Evolutionary conservation across 1,284 basidiomycete species (phyloP).

Genomic region (Phaffia rhodozyma): DNA sequence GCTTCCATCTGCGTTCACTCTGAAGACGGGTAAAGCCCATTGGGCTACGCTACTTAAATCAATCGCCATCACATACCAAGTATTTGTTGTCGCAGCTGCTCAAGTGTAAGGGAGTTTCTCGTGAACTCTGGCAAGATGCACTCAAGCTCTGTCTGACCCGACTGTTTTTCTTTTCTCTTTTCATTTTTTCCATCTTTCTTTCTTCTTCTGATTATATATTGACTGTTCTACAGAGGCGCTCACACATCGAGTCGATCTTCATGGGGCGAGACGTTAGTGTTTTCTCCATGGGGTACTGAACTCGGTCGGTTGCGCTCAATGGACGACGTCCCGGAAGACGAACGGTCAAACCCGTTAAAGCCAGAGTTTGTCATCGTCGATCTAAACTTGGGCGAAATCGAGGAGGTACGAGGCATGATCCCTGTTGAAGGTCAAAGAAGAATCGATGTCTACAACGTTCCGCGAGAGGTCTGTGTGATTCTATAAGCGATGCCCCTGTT

Average conservation of each 20-base stretch:
- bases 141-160: too few species aligned
- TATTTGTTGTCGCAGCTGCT: conserved; percentile 31
- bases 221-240: not conserved
- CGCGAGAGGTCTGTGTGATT: too few species aligned
- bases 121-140: too few species aligned
- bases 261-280: conserved; percentile 15
- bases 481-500: too few species aligned
- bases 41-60: conserved; percentile 28
- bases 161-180: too few species aligned
- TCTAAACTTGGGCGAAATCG: conserved; percentile 8
- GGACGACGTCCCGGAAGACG: conserved; percentile 9
- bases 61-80: conserved; percentile 23
- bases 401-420: conserved; percentile 27
- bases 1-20: conserved; percentile 42
- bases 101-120: conserved; percentile 21
- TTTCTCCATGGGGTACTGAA: conserved; percentile 16
- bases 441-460: conserved; percentile 12
- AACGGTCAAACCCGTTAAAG: not conserved
- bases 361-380: not conserved
- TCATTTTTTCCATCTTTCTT: too few species aligned
- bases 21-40: conserved; percentile 36
- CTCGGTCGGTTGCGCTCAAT: conserved; percentile 13
- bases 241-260: conserved; percentile 11
- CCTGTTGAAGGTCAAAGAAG: conserved; percentile 31
- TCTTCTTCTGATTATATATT: too few species aligned